Evolutionary conservation across 768 basidiomycete species (phyloP).

Genomic region (Dendrothele bispora): DNA sequence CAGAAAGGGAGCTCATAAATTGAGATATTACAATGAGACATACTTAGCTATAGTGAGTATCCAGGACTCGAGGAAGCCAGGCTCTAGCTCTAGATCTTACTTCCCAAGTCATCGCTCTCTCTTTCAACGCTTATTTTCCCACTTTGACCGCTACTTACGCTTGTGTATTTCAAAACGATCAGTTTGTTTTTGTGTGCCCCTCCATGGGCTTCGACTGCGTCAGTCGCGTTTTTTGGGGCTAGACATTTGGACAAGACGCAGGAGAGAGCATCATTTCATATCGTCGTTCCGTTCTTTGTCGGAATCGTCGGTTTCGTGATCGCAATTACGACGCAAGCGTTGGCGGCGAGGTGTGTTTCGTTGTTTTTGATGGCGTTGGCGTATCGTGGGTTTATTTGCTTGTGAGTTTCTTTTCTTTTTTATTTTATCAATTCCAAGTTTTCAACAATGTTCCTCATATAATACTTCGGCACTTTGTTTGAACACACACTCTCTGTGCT

Average conservation of each 20-base stretch:
- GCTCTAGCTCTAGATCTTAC: slow-evolving; percentile 64
- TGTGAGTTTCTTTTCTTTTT: neutral
- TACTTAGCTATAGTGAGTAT: no score
- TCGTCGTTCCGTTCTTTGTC: slow-evolving; percentile 49
- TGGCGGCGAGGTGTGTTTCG: slow-evolving; percentile 65
- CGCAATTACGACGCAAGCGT: slow-evolving; percentile 68
- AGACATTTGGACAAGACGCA: slow-evolving; percentile 75
- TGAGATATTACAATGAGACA: no score
- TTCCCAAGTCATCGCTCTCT: slow-evolving; percentile 59
- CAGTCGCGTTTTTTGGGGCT: slow-evolving; percentile 52
- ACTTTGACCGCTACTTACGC: slow-evolving; percentile 70
- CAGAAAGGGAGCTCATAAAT: no score
- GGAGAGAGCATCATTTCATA: slow-evolving; percentile 81
- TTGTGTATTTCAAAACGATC: slow-evolving; percentile 65
- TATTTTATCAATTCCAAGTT: no score
- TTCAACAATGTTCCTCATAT: no score
- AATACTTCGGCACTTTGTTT: no score
- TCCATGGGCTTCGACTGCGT: slow-evolving; percentile 68
- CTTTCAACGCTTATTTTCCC: slow-evolving; percentile 82
- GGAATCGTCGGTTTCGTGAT: slow-evolving; percentile 77
- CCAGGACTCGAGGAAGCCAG: no score
- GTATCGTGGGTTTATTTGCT: slow-evolving; percentile 67
- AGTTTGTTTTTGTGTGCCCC: slow-evolving; percentile 79
- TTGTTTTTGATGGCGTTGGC: slow-evolving; percentile 79
- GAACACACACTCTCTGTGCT: neutral